Evolutionary conservation across 352 stramenopile species (phyloP).

Genomic region (Blastocystis sp.): DNA sequence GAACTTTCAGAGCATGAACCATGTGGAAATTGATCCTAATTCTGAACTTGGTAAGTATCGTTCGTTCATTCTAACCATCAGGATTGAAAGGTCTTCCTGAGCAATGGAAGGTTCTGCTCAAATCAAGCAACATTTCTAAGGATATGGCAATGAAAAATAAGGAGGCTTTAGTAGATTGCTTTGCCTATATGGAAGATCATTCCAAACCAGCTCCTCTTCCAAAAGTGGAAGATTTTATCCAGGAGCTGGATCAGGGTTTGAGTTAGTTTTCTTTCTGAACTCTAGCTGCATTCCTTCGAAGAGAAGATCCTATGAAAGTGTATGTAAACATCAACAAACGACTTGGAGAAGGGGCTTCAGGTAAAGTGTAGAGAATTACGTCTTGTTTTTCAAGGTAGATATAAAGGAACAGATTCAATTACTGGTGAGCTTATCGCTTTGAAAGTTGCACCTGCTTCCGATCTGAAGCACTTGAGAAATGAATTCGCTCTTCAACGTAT

Average conservation of each 20-base stretch:
- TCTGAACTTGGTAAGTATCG: conserved; percentile 5
- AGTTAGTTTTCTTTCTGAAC: background rate
- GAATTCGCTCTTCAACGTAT: conserved; percentile 71
- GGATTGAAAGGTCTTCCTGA: conserved; percentile 69
- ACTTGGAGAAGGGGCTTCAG: conserved; percentile 70
- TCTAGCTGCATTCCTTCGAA: conserved; percentile 60
- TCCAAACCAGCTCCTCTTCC: conserved; percentile 36
- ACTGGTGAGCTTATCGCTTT: conserved; percentile 67
- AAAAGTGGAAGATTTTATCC: conserved; percentile 54
- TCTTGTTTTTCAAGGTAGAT: background rate
- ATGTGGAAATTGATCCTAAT: conserved; percentile 68
- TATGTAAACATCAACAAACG: conserved; percentile 68
- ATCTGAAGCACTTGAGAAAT: conserved; percentile 70
- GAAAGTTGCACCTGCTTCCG: conserved; percentile 67
- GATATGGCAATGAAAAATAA: conserved; percentile 71
- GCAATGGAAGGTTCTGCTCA: conserved; percentile 69
- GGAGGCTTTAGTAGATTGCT: conserved; percentile 70
- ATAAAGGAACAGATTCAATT: conserved; percentile 64
- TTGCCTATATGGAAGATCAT: conserved; percentile 70
- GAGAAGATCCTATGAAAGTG: conserved; percentile 64
- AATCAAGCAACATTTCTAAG: conserved; percentile 71
- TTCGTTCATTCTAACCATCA: background rate
- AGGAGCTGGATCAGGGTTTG: conserved; percentile 39
- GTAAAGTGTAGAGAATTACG: conserved; percentile 68
- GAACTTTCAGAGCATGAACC: conserved; percentile 68